A percentile compares a stretch with the other conserved stretches of the same genome.
These are phyloP conservation scores for Thuja plicata DNA, from an alignment of 83 land plant genomes.

Conservation along the genomic window DNA sequence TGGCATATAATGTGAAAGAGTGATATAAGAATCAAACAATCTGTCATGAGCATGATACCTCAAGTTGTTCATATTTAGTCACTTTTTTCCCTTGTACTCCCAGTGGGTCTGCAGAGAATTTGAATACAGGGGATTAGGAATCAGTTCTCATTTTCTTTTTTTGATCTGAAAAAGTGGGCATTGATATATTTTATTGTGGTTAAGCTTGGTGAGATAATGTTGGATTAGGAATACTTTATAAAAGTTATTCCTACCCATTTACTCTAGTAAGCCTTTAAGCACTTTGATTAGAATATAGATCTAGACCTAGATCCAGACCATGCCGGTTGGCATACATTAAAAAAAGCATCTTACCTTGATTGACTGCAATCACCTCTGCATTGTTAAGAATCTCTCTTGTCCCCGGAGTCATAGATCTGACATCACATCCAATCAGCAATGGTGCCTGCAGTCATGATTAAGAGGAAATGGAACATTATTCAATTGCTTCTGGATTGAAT, in stretches of 20 bases:
- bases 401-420: slow-evolving; percentile 32
- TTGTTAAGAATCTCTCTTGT: slow-evolving; percentile 40
- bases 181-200: not conserved
- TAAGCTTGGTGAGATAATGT: not conserved
- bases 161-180: not conserved
- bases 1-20: not conserved
- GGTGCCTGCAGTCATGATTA: slow-evolving; percentile 45
- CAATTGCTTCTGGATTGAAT: too few species aligned
- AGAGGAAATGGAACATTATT: not conserved
- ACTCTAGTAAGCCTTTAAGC: not conserved
- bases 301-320: not conserved
- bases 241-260: not conserved
- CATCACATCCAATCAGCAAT: slow-evolving; percentile 63
- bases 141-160: not conserved
- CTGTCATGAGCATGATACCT: slow-evolving; percentile 17
- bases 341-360: slow-evolving; percentile 46
- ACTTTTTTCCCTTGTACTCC: slow-evolving; percentile 59
- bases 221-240: not conserved
- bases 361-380: slow-evolving; percentile 59
- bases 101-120: slow-evolving; percentile 32
- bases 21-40: not conserved
- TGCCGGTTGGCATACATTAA: not conserved
- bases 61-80: slow-evolving; percentile 13
- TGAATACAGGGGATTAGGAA: not conserved
- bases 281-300: not conserved